phyloP scores from a whole-genome alignment of 306 rosid genomes.

The Ochetophila trinervis region DNA sequence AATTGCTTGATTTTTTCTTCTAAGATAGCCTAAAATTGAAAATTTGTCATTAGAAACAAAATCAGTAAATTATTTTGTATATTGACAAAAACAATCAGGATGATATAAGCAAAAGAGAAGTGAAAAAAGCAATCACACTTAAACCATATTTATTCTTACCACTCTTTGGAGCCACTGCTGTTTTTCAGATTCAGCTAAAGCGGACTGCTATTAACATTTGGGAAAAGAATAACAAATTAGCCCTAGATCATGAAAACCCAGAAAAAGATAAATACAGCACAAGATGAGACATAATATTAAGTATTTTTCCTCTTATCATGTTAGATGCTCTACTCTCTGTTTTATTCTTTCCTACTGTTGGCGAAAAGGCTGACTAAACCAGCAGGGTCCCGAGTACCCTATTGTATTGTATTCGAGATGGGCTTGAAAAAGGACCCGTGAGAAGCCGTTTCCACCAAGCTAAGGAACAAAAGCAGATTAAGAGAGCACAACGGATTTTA shows the following conservation, averaged over 20 bases:
- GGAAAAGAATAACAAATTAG: background rate
- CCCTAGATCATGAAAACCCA: conserved; percentile 2
- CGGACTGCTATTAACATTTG: conserved; percentile 15
- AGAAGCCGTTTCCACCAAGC: too few relatives aligned
- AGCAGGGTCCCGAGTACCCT: too few relatives aligned
- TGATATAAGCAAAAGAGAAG: conserved; percentile 1
- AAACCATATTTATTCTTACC: conserved; percentile 15
- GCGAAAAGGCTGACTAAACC: too few relatives aligned
- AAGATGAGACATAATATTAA: too few relatives aligned
- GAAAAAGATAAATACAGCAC: too few relatives aligned
- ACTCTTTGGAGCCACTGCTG: conserved; percentile 23
- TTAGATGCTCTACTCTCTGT: too few relatives aligned
- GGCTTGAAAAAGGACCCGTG: too few relatives aligned
- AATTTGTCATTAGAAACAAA: conserved; percentile 9
- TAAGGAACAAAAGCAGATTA: background rate
- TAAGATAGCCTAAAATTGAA: conserved; percentile 30
- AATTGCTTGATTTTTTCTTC: conserved; percentile 35
- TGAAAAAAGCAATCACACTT: background rate
- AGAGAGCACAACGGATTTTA: background rate
- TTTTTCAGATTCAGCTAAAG: conserved; percentile 24
- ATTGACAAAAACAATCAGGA: background rate
- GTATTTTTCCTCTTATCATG: too few relatives aligned
- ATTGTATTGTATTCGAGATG: too few relatives aligned
- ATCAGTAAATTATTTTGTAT: conserved; percentile 8
- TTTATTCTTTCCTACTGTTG: too few relatives aligned